Conservation (phyloP, 495 filamentous ascomycete genomes). For the Clohesyomyces aquaticus region DNA sequence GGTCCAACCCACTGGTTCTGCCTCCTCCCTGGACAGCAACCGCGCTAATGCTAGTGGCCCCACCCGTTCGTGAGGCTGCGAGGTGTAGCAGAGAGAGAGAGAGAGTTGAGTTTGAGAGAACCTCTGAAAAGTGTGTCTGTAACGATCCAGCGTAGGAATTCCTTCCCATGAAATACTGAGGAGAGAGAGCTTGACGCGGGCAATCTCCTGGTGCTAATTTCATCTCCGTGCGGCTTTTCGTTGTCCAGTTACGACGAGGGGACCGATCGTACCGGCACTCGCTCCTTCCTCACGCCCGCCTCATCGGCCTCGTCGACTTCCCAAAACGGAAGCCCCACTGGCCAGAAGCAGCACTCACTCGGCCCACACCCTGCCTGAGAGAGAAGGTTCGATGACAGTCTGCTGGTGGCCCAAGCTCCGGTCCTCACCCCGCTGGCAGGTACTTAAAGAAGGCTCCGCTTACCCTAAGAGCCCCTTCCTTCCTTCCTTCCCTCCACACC, state of each 20-base stretch:
- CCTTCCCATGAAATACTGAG: background rate
- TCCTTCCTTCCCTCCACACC: slow-evolving; percentile 1
- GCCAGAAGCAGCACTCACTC: background rate
- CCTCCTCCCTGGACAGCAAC: background rate
- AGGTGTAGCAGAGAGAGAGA: background rate
- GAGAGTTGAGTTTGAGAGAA: slow-evolving; percentile 3
- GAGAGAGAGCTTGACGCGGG: slow-evolving; percentile 10
- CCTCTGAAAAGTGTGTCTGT: background rate
- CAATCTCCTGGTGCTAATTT: slow-evolving; percentile 8
- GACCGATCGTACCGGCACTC: background rate
- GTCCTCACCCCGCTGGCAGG: no score
- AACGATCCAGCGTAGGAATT: background rate
- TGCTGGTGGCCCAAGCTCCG: background rate
- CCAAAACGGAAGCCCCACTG: background rate
- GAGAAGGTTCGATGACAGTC: background rate
- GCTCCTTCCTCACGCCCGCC: background rate
- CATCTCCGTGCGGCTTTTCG: background rate
- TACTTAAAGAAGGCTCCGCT: background rate
- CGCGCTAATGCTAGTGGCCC: background rate
- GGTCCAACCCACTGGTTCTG: background rate
- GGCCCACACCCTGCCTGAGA: background rate
- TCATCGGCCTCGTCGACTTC: background rate
- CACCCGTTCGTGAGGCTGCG: background rate
- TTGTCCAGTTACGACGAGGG: background rate
- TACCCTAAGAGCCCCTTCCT: background rate